phyloP scores from a whole-genome alignment of 106 monocot species.

The Phalaenopsis equestris region DNA sequence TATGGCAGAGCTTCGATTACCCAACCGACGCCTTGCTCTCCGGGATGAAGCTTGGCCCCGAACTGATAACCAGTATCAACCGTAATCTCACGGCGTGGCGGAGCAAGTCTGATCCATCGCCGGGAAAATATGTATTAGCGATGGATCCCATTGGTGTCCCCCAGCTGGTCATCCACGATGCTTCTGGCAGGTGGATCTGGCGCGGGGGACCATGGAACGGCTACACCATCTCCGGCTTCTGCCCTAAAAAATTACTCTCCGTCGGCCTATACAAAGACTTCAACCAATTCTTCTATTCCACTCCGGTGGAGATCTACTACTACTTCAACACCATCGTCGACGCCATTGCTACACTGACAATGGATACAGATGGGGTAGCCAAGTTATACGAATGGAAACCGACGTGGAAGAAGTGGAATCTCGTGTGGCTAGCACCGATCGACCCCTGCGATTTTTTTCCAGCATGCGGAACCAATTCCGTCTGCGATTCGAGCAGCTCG shows the following conservation, averaged over 20 bases:
- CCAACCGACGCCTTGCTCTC: constrained; percentile 58
- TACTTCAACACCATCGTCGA: not conserved
- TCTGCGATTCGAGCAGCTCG: constrained; percentile 8
- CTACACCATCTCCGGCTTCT: not conserved
- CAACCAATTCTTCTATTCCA: not conserved
- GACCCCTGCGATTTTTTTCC: not conserved
- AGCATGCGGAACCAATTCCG: constrained; percentile 5
- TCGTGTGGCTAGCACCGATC: not conserved
- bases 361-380: not conserved
- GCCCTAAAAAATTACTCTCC: not conserved
- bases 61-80: constrained; percentile 17
- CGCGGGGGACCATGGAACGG: constrained; percentile 15
- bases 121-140: constrained; percentile 10
- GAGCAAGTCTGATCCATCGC: constrained; percentile 24
- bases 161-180: not conserved
- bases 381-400: not conserved
- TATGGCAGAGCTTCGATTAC: constrained; percentile 64
- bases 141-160: constrained; percentile 5
- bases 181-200: not conserved
- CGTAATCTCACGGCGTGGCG: constrained; percentile 31
- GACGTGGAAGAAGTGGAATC: not conserved
- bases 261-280: not conserved
- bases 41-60: constrained; percentile 40
- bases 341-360: not conserved
- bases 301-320: not conserved